phyloP scores from a whole-genome alignment of 768 basidiomycete genomes.

The Lepiota brunneoincarnata region DNA sequence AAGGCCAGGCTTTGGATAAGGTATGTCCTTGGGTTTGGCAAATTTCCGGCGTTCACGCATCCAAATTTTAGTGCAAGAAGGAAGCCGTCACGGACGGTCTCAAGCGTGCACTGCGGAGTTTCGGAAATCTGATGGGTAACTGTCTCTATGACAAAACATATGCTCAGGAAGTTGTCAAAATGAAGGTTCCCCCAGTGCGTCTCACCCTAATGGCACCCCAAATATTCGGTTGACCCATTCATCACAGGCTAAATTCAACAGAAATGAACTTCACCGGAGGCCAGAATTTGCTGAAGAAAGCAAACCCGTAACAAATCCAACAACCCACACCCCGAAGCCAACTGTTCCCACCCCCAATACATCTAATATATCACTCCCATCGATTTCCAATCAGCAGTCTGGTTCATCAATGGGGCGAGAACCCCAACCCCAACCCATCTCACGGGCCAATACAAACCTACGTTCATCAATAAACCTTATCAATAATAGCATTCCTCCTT shows the following conservation, averaged over 20 bases:
- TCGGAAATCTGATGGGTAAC: conserved; percentile 93
- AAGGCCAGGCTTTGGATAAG: conserved; percentile 88
- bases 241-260: conserved; percentile 63
- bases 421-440: not conserved
- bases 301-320: conserved; percentile 20
- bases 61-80: conserved; percentile 79
- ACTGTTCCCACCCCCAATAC: not conserved
- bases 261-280: conserved; percentile 62
- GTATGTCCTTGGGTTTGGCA: conserved; percentile 38
- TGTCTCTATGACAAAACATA: conserved; percentile 97
- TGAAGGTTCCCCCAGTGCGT: conserved; percentile 81
- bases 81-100: conserved; percentile 95
- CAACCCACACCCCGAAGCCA: not conserved
- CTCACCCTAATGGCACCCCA: not conserved
- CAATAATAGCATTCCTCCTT: conserved; percentile 24
- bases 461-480: conserved; percentile 23
- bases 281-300: conserved; percentile 61
- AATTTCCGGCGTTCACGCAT: not conserved
- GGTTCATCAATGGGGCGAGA: not conserved
- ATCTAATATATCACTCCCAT: not conserved
- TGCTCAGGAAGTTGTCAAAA: conserved; percentile 79
- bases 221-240: not conserved
- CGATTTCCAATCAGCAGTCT: conserved; percentile 2
- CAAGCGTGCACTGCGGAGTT: conserved; percentile 87
- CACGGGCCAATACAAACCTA: not conserved